Evolutionary conservation across 202 grass and related monocot species (phyloP).

Genomic region (Miscanthus sacchariflorus): DNA sequence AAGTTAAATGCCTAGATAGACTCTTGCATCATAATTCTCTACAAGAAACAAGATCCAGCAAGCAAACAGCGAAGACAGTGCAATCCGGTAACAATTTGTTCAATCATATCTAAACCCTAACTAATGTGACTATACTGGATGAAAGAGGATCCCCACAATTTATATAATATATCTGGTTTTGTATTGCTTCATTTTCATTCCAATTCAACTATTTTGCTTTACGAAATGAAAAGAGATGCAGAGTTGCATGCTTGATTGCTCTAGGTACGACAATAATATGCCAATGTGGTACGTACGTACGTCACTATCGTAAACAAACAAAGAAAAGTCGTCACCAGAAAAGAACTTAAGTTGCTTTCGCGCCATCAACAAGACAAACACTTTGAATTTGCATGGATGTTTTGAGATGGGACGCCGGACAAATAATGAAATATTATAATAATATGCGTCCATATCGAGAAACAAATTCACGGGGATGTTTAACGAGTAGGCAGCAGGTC

Average conservation of each 20-base stretch:
- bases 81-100: too few species aligned
- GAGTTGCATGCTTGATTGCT: background rate
- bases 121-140: too few species aligned
- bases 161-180: background rate
- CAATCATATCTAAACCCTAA: too few species aligned
- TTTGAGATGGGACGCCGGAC: background rate
- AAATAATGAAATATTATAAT: background rate
- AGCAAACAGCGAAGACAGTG: too few species aligned
- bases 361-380: background rate
- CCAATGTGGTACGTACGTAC: conserved; percentile 23
- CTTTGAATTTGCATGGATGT: background rate
- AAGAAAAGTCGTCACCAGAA: background rate
- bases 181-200: background rate
- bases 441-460: conserved; percentile 17
- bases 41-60: too few species aligned
- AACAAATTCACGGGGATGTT: conserved; percentile 22
- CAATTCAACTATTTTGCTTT: background rate
- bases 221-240: background rate
- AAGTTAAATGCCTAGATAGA: too few species aligned
- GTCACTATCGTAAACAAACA: conserved; percentile 24
- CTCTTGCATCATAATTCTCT: too few species aligned
- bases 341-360: background rate
- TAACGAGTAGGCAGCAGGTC: conserved; percentile 46
- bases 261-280: background rate
- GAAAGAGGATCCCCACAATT: too few species aligned